These are phyloP conservation scores for Rhytidhysteron rufulum DNA, from an alignment of 2,329 filamentous ascomycete species.

Conservation along the genomic window DNA sequence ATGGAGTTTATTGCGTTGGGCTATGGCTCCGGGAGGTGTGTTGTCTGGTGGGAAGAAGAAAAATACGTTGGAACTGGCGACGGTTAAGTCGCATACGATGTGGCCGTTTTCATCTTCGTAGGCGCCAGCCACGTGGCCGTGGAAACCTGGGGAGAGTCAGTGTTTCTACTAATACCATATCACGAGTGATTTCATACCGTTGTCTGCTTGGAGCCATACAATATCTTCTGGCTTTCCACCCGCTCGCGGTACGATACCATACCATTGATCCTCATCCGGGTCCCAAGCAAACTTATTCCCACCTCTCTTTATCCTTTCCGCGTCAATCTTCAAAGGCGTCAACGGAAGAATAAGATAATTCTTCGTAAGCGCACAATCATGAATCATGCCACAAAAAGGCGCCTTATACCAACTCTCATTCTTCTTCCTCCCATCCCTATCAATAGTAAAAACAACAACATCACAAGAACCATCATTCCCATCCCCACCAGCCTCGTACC, in stretches of 20 bases:
- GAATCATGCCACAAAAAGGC: slow-evolving; percentile 38
- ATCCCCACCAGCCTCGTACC: slow-evolving; percentile 40
- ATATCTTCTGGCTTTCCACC: slow-evolving; percentile 52
- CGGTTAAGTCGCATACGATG: slow-evolving; percentile 36
- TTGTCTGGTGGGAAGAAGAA: slow-evolving; percentile 39
- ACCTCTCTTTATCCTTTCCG: slow-evolving; percentile 34
- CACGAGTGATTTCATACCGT: slow-evolving; percentile 34
- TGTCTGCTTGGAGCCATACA: slow-evolving; percentile 50
- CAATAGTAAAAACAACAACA: slow-evolving; percentile 39
- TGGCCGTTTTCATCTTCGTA: slow-evolving; percentile 38
- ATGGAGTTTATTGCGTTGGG: slow-evolving; percentile 40
- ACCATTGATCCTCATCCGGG: slow-evolving; percentile 53
- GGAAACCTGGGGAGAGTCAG: slow-evolving; percentile 25
- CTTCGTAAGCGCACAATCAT: slow-evolving; percentile 38
- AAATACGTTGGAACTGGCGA: slow-evolving; percentile 43
- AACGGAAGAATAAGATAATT: slow-evolving; percentile 38
- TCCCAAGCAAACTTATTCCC: slow-evolving; percentile 41
- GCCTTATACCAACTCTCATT: slow-evolving; percentile 40
- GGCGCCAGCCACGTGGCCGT: slow-evolving; percentile 41
- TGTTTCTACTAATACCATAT: not conserved
- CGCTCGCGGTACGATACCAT: slow-evolving; percentile 51
- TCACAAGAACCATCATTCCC: slow-evolving; percentile 32
- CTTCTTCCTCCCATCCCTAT: slow-evolving; percentile 33
- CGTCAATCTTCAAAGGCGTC: slow-evolving; percentile 33
- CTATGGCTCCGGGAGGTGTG: slow-evolving; percentile 24